Percentiles rank a stretch among this genome's conserved stretches.
phyloP scores from a whole-genome alignment of 352 stramenopile species.

The Globisporangium polare region DNA sequence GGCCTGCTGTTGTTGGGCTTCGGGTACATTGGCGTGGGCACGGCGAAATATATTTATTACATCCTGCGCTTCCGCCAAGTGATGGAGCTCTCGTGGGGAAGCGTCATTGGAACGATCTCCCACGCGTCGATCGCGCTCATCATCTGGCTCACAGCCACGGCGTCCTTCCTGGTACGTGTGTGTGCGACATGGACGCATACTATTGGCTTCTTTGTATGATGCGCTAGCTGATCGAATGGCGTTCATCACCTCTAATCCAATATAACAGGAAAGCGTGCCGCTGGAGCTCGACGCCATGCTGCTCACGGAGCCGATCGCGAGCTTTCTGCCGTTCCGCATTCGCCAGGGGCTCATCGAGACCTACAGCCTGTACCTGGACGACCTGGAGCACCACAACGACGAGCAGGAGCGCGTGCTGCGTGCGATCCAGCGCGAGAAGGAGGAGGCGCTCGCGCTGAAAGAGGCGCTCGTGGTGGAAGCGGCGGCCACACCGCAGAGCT shows the following conservation, averaged over 20 bases:
- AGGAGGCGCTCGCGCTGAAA: constrained; percentile 22
- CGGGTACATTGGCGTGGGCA: constrained; percentile 85
- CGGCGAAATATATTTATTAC: constrained; percentile 89
- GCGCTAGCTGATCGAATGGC: not conserved
- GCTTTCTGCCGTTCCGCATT: constrained; percentile 80
- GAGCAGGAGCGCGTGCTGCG: constrained; percentile 81
- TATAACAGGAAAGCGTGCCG: constrained; percentile 78
- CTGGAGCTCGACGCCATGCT: constrained; percentile 82
- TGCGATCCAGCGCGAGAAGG: constrained; percentile 64
- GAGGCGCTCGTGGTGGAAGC: constrained; percentile 12
- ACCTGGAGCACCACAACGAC: constrained; percentile 78
- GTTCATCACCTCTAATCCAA: constrained; percentile 3
- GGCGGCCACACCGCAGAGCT: not conserved
- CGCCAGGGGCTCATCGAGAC: constrained; percentile 85
- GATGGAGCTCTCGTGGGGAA: constrained; percentile 85
- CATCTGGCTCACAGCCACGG: constrained; percentile 82
- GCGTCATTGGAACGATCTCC: constrained; percentile 78
- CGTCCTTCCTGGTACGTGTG: constrained; percentile 73
- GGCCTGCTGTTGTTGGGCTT: constrained; percentile 79
- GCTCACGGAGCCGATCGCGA: constrained; percentile 77
- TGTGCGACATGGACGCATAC: not conserved
- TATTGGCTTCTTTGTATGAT: not conserved
- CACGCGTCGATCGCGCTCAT: constrained; percentile 77
- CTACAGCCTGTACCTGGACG: constrained; percentile 85
- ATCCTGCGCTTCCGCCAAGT: constrained; percentile 84